phyloP scores from a whole-genome alignment of 1,284 basidiomycete genomes.

The Neonothopanus nambi region DNA sequence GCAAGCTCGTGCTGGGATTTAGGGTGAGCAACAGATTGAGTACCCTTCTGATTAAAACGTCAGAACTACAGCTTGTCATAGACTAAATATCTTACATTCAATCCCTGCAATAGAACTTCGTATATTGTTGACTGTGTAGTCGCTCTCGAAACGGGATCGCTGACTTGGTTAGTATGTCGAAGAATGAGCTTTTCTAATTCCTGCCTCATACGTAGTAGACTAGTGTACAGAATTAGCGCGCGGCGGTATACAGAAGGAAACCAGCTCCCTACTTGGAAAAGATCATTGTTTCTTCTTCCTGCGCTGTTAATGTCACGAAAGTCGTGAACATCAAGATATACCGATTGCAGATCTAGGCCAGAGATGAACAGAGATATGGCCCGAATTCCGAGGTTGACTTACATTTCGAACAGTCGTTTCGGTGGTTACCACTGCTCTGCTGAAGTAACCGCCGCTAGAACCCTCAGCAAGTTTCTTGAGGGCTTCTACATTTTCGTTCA shows the following conservation, averaged over 20 bases:
- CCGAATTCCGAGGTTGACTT: conserved; percentile 27
- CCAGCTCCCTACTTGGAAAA: conserved; percentile 76
- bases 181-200: conserved; percentile 83
- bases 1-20: conserved; percentile 60
- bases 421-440: conserved; percentile 62
- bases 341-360: conserved; percentile 50
- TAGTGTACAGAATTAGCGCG: conserved; percentile 31
- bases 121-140: conserved; percentile 75
- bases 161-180: conserved; percentile 69
- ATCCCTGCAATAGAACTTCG: conserved; percentile 73
- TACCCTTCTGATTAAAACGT: conserved; percentile 42
- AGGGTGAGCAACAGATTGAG: conserved; percentile 51
- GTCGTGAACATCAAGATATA: conserved; percentile 82
- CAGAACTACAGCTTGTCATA: not conserved
- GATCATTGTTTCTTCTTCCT: conserved; percentile 91
- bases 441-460: conserved; percentile 63
- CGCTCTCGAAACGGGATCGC: conserved; percentile 61
- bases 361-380: conserved; percentile 8
- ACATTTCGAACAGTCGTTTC: conserved; percentile 67
- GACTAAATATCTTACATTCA: conserved; percentile 61
- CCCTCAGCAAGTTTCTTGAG: conserved; percentile 82
- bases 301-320: conserved; percentile 76
- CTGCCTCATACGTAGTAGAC: conserved; percentile 81
- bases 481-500: conserved; percentile 82
- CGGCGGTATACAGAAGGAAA: not conserved